Evolutionary conservation across 192 early-diverging fungal species (phyloP), one percentile per base, ranked within the genome.

Genomic region (Coemansia sp.): DNA sequence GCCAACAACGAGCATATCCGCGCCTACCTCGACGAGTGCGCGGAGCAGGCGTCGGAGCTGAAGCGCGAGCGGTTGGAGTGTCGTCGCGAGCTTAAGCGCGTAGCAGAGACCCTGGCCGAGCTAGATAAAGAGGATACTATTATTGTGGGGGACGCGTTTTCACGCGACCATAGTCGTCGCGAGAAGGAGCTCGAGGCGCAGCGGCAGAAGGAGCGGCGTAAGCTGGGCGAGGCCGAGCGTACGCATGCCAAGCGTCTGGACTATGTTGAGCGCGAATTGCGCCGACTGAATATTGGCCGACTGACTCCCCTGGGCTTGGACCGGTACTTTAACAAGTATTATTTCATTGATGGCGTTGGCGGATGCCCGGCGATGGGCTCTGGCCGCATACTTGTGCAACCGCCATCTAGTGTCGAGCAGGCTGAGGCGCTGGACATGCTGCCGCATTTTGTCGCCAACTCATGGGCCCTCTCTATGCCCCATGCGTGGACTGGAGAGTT

Each of bases 241-340:
- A 71, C 72, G 57, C 64, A 66, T 15, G 33, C 59, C 42, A 63
- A 74, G 33, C 69, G 76, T 1, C 44, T 81, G 63, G 89, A 91
- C 22, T 86, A 90, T 43, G 74, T 95, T 11, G 95, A 96, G 70
- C 76, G 87, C 62, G 91, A 94, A 63, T 67, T 91, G 40, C 85
- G 88, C 16, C 86, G 87, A 49, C 87, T 74, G 54, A 89, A 85
- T 27, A 88, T 90, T 10, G 88, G 88, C 29, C 90, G 95, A 4
- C 74, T 94, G 64, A 80, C 69, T 36, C 91, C 93, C 1, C 68
- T 98, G 24, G 97, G 96, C 11, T 72, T 71, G 27, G 97, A 98
- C 84, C 89, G 96, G 7, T 97, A 89, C 75, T 90, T 87, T 68
- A 95, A 93, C 76, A 85, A 89, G 44, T 97, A 98, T 74, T 98